Evolutionary conservation across 495 filamentous ascomycete genomes (phyloP), one percentile per base, ranked within the genome.

Genomic region (Hyphodiscus hymeniophilus): DNA sequence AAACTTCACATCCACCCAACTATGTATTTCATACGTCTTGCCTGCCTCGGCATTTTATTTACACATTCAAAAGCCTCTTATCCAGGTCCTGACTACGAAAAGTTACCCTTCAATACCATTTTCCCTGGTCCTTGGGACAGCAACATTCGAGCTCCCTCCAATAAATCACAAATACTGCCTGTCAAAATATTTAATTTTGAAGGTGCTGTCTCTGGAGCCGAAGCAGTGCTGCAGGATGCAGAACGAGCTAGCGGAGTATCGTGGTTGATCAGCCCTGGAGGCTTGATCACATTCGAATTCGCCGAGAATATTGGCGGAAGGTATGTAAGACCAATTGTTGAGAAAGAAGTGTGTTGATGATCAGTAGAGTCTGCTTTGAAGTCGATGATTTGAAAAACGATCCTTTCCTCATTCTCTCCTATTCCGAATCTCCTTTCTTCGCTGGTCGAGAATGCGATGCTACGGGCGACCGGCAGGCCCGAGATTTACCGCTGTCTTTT

Each of bases 291-390:
- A 21, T 59, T 62, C 44, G 63, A 64, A 42, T 70, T 70, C 53
- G 52, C 38, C 17, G 57, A 70, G 55, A 68, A 70, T 38, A 62
- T 65, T 50, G 59, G 52, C 32, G 65, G 67, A 18, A 47, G 61
- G 64, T 68, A 50, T 18, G 62, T 52, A 22, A 23, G n/a, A 1
- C 15, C 15, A 21, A 46, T 38, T 13, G 23, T 33, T 18, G 21
- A 23, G 11, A 22, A 35, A 17, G 16, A 22, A 42, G 13, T 33
- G 26, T 12, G 20, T 17, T 45, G 32, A 46, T n/a, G 0, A 1
- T 24, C 3, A 7, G 8, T 16, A 60, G 57, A 41, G 57, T 56
- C 10, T 60, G 57, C 33, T 57, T 65, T 41, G 48, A 62, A 41
- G 51, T 63, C 40, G 39, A 56, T 18, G 13, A 35, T 38, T 18